Percentiles rank a stretch among this genome's conserved stretches.
phyloP scores from a whole-genome alignment of 208 protist species.

The Phytomonas francai region DNA sequence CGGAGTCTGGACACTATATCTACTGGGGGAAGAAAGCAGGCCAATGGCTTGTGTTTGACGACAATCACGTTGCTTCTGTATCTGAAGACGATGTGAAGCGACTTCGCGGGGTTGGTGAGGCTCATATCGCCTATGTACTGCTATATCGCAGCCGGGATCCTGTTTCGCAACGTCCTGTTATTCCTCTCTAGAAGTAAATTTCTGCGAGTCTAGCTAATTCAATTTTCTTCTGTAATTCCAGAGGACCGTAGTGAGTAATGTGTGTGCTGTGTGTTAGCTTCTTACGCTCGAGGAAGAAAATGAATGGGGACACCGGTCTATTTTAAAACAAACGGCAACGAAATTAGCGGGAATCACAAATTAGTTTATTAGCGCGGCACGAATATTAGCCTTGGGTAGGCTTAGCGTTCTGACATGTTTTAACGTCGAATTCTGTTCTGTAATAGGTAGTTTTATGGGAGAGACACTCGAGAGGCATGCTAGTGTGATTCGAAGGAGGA shows the following conservation, averaged over 20 bases:
- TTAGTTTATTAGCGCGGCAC: not conserved
- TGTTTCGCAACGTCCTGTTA: slow-evolving; percentile 25
- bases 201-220: not conserved
- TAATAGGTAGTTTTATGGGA: not conserved
- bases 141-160: slow-evolving; percentile 70
- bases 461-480: not conserved
- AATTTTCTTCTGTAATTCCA: not conserved
- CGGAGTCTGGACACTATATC: slow-evolving; percentile 89
- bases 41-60: slow-evolving; percentile 73
- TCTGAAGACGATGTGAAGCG: slow-evolving; percentile 70
- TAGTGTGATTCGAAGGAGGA: not conserved
- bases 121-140: slow-evolving; percentile 80
- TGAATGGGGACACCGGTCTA: not conserved
- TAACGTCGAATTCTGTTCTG: not conserved
- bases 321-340: not conserved
- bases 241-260: not conserved
- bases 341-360: not conserved
- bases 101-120: slow-evolving; percentile 64
- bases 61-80: slow-evolving; percentile 57
- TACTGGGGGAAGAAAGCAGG: slow-evolving; percentile 79
- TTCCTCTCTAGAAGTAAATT: slow-evolving; percentile 30
- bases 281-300: not conserved
- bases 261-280: not conserved
- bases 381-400: not conserved
- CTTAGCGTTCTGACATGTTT: not conserved